A percentile compares a stretch with the other conserved stretches of the same genome.
These are phyloP conservation scores for Murraya koenigii DNA, from an alignment of 345 rosid species.

Conservation along the genomic window DNA sequence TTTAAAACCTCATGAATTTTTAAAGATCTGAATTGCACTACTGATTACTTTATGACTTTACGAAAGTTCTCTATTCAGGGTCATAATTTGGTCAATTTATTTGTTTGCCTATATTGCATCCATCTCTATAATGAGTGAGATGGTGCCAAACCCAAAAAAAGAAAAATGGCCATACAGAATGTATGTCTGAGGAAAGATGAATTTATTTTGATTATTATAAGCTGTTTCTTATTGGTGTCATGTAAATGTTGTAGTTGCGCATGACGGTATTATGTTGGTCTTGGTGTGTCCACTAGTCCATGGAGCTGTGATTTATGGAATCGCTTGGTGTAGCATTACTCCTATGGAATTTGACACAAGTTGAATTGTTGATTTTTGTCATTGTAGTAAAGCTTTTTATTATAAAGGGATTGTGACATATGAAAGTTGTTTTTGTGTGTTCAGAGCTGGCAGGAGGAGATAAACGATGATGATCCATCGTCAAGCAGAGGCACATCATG, in stretches of 20 bases:
- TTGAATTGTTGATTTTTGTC: constrained; percentile 1
- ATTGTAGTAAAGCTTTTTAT: neutral
- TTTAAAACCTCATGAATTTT: too few relatives aligned
- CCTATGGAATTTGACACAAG: neutral
- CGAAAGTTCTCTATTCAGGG: neutral
- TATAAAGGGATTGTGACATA: neutral
- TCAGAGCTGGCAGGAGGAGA: constrained; percentile 56
- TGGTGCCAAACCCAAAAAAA: neutral
- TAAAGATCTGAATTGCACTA: too few relatives aligned
- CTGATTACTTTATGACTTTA: too few relatives aligned
- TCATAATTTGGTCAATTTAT: neutral
- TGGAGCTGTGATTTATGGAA: neutral
- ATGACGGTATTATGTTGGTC: neutral
- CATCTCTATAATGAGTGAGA: neutral
- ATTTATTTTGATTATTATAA: neutral
- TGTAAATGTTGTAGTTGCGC: neutral
- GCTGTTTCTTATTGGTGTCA: neutral
- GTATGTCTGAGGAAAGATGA: neutral
- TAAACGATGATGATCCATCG: constrained; percentile 45
- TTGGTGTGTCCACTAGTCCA: neutral
- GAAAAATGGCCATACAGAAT: neutral
- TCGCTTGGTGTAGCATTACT: neutral
- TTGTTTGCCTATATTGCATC: neutral
- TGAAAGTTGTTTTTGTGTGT: constrained; percentile 10
- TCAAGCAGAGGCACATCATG: constrained; percentile 53